Base-by-base conservation (phyloP, 2,329 filamentous ascomycete genomes). In the Fusarium sp. region DNA sequence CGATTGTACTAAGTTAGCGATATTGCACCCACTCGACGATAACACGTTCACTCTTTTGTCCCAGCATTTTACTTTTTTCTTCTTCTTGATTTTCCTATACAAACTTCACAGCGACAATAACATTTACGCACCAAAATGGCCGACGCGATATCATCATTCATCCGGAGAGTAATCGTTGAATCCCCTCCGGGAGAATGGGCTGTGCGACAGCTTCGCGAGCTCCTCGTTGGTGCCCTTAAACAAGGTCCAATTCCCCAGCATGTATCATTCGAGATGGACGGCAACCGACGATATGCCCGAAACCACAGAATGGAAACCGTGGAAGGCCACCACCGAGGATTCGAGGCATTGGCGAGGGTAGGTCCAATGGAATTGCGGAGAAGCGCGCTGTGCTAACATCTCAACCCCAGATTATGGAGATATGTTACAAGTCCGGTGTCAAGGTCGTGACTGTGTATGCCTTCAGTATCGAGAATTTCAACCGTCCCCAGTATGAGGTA, bases 211-310 rank as follows among this genome's bases (percentile, higher is more conserved):
- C 82, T 97, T 22, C 90, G 94, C 70, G 93, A 97, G 79, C 84
- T 97, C 53, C 86, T 98, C 68, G 96, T 99, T 74, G 93, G 94
- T 58, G 92, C 95, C 52, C 83, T 98, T 57, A 91, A 91, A 77
- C 95, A 98, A 81, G 96, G 96, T 0, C 94, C 94, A 3, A 91
- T 99, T 59, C 96, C 96, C 12, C 91, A 94, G 77, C 96, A 99
- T 88, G 89, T 99, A 66, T 96, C 96, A n/a, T 99, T 99, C 78
- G 95, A 98, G 75, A 99, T 99, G 96, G 96, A 99, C 79, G 96
- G 96, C 59, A 99, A 99, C 82, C 86, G 96, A 76, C 91, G 96
- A 47, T 99, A 97, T 83, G 96, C 96, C 16, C 88, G 93, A 67
- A 92, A 87, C 69, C 94, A 96, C 82, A 90, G 95, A 71, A 97